Evolutionary conservation across 768 basidiomycete genomes (phyloP), one percentile per base, ranked within the genome.

Genomic region (Lactarius tabidus): DNA sequence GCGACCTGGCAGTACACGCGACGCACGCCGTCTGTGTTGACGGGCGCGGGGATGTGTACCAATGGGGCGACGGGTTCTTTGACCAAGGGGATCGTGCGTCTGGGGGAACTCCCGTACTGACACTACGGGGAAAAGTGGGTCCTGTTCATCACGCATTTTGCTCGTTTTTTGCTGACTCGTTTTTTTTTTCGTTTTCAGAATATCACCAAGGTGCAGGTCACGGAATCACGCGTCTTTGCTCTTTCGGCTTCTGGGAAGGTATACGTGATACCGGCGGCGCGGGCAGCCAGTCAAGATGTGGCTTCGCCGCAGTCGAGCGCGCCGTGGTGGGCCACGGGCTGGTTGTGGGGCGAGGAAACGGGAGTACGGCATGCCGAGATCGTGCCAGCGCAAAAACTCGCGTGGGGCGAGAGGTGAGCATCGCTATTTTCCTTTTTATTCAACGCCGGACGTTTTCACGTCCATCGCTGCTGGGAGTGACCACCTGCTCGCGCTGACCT

Each of bases 191-290:
- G 3, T 23, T 7, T 57, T 28, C 56, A 95, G 93, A 85, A 91
- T 69, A 88, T 95, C 66, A 76, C 80, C 1, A 79, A 82, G 58
- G 70, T 95, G 9, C 85, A 86, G 69, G 73, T 85, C 31, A 87
- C 85, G 3, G 79, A 82, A 2, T 77, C 79, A 7, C 82, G 82
- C 62, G 76, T 95, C 5, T 94, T 88, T 73, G 94, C 91, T 0
- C 82, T 96, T 14, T 93, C 91, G 20, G 80, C 83, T 12, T 85
- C 85, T 8, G 95, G 95, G 18, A 82, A 80, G 53, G 81, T 96
- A 0, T 95, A 91, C 71, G 83, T 83, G 5, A 75, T 95, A 7
- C 79, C 89, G 1, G 77, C 89, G 1, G 77, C 87, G 2, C 77
- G 80, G 23, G 76, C 79, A 28, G 72, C 77, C 15, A 74, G 81